Percentiles rank a stretch among this genome's conserved stretches.
Evolutionary conservation across 257 asterid genomes (phyloP).

Genomic region (Eucommia ulmoides): DNA sequence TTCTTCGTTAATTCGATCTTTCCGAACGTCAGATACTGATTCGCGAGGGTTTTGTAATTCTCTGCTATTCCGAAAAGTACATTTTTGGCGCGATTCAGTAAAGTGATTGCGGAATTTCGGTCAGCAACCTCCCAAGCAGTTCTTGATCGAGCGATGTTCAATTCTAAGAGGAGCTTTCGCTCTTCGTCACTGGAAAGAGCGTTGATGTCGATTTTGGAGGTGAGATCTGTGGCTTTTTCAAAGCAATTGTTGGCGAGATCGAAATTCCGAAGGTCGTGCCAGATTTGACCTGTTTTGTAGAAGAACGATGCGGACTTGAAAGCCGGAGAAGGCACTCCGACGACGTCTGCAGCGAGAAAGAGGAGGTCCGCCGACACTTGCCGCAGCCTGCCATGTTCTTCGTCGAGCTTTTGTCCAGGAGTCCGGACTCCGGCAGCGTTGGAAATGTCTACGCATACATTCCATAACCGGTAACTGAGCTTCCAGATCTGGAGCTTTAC

Average conservation of each 20-base stretch:
- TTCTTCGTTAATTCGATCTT: constrained; percentile 41
- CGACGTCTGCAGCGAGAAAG: constrained; percentile 45
- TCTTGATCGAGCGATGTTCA: constrained; percentile 70
- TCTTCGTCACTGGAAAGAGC: constrained; percentile 43
- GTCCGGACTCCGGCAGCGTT: constrained; percentile 30
- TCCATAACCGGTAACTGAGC: constrained; percentile 94
- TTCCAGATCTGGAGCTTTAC: constrained; percentile 66
- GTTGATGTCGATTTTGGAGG: constrained; percentile 38
- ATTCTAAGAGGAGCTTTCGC: constrained; percentile 54
- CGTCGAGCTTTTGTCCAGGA: constrained; percentile 18
- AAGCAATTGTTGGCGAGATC: constrained; percentile 72
- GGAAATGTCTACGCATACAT: constrained; percentile 76
- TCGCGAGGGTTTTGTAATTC: constrained; percentile 53
- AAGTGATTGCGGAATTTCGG: constrained; percentile 46
- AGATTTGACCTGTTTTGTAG: constrained; percentile 74
- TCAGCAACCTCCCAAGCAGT: constrained; percentile 85
- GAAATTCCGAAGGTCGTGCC: constrained; percentile 54
- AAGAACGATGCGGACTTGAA: constrained; percentile 68
- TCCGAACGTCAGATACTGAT: constrained; percentile 71
- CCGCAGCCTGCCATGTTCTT: constrained; percentile 78
- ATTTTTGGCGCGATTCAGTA: constrained; percentile 75
- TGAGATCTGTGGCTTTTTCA: constrained; percentile 85
- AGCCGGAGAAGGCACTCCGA: constrained; percentile 67
- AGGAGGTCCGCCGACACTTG: constrained; percentile 79
- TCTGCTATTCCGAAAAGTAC: constrained; percentile 52